Conservation (phyloP, 805 yeast genomes). For the Yarrowia sp. region DNA sequence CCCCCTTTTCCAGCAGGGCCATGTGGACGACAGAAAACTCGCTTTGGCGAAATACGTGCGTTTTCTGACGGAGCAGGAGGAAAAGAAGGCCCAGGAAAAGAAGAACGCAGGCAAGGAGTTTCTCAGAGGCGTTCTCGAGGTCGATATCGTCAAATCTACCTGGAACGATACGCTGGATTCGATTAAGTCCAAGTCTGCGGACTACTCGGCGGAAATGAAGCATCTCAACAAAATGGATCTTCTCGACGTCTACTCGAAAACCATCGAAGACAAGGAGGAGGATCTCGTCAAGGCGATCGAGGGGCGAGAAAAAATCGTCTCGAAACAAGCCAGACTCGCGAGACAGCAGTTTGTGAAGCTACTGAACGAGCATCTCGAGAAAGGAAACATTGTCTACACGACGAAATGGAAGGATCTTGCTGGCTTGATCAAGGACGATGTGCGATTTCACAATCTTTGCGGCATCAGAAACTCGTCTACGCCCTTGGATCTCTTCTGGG, state of each 20-base stretch:
- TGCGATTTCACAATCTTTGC: conserved; percentile 56
- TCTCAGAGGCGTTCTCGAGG: conserved; percentile 27
- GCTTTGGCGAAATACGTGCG: conserved; percentile 39
- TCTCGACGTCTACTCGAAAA: conserved; percentile 49
- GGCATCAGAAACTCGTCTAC: conserved; percentile 72
- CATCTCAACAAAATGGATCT: conserved; percentile 59
- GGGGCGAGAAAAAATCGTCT: background rate
- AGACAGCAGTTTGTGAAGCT: conserved; percentile 57
- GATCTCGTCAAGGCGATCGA: conserved; percentile 33
- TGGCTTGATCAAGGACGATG: conserved; percentile 51
- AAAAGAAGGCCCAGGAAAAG: conserved; percentile 31
- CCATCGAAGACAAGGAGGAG: conserved; percentile 39
- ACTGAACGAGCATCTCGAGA: conserved; percentile 41
- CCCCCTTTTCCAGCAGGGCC: conserved; percentile 58
- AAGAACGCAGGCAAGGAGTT: conserved; percentile 31
- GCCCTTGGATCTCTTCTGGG: conserved; percentile 75
- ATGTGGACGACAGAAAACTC: conserved; percentile 56
- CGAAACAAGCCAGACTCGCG: conserved; percentile 66
- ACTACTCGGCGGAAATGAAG: conserved; percentile 21
- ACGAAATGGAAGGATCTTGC: conserved; percentile 61
- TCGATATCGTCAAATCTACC: conserved; percentile 33
- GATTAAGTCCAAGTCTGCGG: conserved; percentile 29
- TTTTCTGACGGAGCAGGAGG: conserved; percentile 35
- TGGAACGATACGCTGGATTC: conserved; percentile 43
- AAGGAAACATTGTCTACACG: conserved; percentile 47